These are phyloP conservation scores for Mortierella sp. DNA, from an alignment of 371 early-diverging fungal species.

Conservation along the genomic window DNA sequence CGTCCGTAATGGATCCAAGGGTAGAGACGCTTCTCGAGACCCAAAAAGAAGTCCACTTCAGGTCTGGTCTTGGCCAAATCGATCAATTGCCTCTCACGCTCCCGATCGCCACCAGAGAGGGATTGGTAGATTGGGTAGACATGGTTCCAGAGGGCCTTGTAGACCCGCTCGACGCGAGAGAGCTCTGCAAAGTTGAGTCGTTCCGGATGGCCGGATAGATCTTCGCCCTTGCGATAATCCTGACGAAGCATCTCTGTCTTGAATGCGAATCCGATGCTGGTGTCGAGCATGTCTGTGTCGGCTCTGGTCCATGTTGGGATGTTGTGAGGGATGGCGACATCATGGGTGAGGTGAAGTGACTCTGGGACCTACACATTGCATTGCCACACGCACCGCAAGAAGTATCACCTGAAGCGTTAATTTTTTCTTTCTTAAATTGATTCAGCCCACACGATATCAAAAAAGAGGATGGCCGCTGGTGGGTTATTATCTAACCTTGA, in stretches of 20 bases:
- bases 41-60: conserved; percentile 43
- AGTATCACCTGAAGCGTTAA: conserved; percentile 17
- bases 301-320: conserved; percentile 47
- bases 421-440: not conserved
- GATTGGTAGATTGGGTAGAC: conserved; percentile 40
- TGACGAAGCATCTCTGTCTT: conserved; percentile 33
- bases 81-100: conserved; percentile 23
- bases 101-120: conserved; percentile 31
- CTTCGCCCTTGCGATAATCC: conserved; percentile 29
- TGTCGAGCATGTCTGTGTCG: conserved; percentile 40
- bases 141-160: conserved; percentile 53
- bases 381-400: too few relatives aligned
- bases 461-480: not conserved
- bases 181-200: conserved; percentile 42
- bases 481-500: conserved; percentile 23
- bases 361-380: conserved; percentile 35
- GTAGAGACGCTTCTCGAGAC: conserved; percentile 40
- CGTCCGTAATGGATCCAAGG: conserved; percentile 49
- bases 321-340: conserved; percentile 48
- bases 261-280: conserved; percentile 28
- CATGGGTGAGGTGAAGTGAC: conserved; percentile 47
- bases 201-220: conserved; percentile 17
- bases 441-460: not conserved
- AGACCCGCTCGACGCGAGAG: conserved; percentile 35
- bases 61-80: conserved; percentile 38